A percentile compares a stretch with the other conserved stretches of the same genome.
Evolutionary conservation across 371 early-diverging fungal species (phyloP).

Genomic region (Dipsacomyces acuminosporus): DNA sequence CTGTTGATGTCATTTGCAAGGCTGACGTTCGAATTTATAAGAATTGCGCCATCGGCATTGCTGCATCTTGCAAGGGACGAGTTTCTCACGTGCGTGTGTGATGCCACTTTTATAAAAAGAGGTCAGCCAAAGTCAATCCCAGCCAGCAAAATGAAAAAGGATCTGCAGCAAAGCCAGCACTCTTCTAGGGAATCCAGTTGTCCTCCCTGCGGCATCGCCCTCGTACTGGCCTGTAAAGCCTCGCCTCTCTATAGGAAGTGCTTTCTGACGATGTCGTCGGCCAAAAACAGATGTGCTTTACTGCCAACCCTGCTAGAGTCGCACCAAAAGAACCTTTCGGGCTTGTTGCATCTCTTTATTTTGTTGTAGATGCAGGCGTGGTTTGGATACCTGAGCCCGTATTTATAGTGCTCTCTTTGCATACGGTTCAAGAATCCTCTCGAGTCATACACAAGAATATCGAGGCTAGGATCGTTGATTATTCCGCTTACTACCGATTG

Average conservation of each 20-base stretch:
- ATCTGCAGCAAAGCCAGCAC: no score
- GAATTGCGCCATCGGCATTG: no score
- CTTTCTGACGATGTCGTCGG: conserved; percentile 22
- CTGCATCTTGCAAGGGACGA: no score
- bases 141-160: no score
- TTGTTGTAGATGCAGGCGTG: conserved; percentile 14
- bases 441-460: conserved; percentile 12
- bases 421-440: conserved; percentile 12
- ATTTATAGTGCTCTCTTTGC: conserved; percentile 23
- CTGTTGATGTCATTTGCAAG: no score
- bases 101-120: no score
- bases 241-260: conserved; percentile 10
- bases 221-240: no score
- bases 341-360: conserved; percentile 4
- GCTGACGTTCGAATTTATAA: no score
- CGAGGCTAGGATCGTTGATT: conserved; percentile 5
- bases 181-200: no score
- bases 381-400: conserved; percentile 13
- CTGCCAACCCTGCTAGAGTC: conserved; percentile 13
- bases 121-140: no score
- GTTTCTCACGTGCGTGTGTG: no score
- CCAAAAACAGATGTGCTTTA: conserved; percentile 24
- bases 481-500: neutral
- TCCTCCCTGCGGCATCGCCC: no score
- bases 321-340: conserved; percentile 39